These are phyloP conservation scores for Trichosporon inkin DNA, from an alignment of 1,284 basidiomycete species.

Conservation along the genomic window DNA sequence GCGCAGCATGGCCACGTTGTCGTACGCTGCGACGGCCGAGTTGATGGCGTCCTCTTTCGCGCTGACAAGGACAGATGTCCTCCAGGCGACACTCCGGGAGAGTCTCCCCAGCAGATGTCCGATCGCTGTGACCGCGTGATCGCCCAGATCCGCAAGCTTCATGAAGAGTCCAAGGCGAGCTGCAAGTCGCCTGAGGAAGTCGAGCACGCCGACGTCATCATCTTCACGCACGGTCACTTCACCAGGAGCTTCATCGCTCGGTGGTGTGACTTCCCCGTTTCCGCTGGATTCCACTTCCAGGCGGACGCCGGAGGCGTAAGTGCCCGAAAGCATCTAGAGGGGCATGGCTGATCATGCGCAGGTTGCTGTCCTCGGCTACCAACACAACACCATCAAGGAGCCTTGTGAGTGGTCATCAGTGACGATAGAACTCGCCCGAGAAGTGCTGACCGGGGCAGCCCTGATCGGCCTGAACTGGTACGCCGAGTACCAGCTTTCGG, in stretches of 20 bases:
- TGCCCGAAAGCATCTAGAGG: background rate
- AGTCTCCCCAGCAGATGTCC: conserved; percentile 73
- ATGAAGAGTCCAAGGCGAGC: conserved; percentile 55
- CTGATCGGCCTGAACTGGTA: conserved; percentile 51
- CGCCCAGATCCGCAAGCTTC: conserved; percentile 67
- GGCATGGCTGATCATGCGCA: conserved; percentile 15
- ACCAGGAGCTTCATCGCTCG: conserved; percentile 68
- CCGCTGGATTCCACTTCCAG: conserved; percentile 49
- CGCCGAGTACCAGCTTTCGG: conserved; percentile 38
- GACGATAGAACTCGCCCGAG: background rate
- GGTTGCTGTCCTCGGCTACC: conserved; percentile 51
- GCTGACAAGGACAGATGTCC: conserved; percentile 60
- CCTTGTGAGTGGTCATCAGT: conserved; percentile 36
- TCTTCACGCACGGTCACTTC: conserved; percentile 67
- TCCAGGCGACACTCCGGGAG: conserved; percentile 60
- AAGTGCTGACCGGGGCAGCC: conserved; percentile 31
- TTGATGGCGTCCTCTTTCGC: background rate
- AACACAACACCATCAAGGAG: conserved; percentile 50
- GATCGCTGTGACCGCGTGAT: conserved; percentile 72
- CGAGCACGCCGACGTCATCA: conserved; percentile 47
- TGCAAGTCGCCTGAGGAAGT: conserved; percentile 28
- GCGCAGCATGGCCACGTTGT: background rate
- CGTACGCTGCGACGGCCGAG: background rate
- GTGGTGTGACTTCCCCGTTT: conserved; percentile 50
- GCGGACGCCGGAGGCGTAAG: conserved; percentile 49